These are phyloP conservation scores for Carex parvula DNA, from an alignment of 176 grass and related monocot species.

Conservation along the genomic window DNA sequence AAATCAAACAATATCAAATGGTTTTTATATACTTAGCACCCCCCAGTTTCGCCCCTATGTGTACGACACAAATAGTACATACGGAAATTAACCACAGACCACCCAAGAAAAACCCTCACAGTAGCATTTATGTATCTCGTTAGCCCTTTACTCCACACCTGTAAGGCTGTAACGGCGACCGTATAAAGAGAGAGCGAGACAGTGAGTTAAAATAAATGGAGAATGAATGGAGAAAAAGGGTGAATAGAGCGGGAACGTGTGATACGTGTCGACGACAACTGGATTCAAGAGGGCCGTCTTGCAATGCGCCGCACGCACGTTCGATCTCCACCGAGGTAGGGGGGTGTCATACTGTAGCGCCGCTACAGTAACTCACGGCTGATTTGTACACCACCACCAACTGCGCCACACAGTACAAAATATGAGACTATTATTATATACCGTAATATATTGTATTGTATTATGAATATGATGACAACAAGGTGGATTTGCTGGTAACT, in stretches of 20 bases:
- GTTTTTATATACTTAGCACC: no score
- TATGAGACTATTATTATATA: background rate
- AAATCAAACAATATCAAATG: no score
- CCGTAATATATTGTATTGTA: background rate
- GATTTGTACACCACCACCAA: background rate
- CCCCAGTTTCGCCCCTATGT: no score
- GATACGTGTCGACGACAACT: background rate
- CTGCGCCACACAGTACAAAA: background rate
- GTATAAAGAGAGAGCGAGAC: constrained; percentile 11
- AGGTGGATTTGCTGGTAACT: background rate
- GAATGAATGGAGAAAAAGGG: background rate
- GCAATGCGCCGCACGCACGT: constrained; percentile 22
- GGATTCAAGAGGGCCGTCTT: background rate
- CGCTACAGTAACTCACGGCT: constrained; percentile 24
- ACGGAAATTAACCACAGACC: background rate
- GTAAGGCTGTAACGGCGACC: background rate
- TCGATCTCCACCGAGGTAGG: constrained; percentile 42
- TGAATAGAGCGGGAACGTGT: background rate
- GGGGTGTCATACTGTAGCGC: background rate
- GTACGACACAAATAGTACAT: no score
- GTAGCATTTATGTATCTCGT: background rate
- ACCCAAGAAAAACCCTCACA: background rate
- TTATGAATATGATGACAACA: background rate
- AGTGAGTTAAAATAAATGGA: background rate
- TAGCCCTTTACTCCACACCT: constrained; percentile 12